Conservation (phyloP, 306 rosid genomes). For the Cucumis hystrix region DNA sequence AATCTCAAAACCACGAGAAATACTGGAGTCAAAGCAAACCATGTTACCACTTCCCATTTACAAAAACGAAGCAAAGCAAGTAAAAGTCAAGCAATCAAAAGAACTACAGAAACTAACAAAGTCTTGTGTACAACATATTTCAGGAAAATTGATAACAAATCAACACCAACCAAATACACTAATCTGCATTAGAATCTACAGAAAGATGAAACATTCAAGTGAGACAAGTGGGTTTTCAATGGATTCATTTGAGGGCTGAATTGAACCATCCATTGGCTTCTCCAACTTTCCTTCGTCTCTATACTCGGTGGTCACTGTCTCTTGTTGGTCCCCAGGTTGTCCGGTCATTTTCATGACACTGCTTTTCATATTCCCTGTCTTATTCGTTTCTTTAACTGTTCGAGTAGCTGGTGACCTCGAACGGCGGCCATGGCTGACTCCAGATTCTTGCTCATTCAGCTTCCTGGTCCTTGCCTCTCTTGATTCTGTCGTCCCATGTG, state of each 20-base stretch:
- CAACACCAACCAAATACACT: neutral
- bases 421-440: constrained; percentile 22
- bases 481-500: constrained; percentile 26
- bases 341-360: constrained; percentile 23
- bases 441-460: constrained; percentile 23
- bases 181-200: constrained; percentile 22
- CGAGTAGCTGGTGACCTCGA: constrained; percentile 60
- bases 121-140: neutral
- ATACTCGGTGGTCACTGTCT: constrained; percentile 9
- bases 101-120: neutral
- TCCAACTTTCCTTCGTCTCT: constrained; percentile 9
- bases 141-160: neutral
- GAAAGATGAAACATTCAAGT: constrained; percentile 88
- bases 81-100: neutral
- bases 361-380: neutral
- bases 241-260: constrained; percentile 29
- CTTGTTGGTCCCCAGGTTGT: constrained; percentile 4
- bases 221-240: constrained; percentile 63
- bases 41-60: neutral
- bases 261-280: constrained; percentile 18
- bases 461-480: constrained; percentile 25
- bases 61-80: neutral
- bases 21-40: neutral
- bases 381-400: constrained; percentile 9
- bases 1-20: constrained; percentile 13